phyloP scores from a whole-genome alignment of 129 eudicot genomes.

The Rutidosis leptorrhynchoides region DNA sequence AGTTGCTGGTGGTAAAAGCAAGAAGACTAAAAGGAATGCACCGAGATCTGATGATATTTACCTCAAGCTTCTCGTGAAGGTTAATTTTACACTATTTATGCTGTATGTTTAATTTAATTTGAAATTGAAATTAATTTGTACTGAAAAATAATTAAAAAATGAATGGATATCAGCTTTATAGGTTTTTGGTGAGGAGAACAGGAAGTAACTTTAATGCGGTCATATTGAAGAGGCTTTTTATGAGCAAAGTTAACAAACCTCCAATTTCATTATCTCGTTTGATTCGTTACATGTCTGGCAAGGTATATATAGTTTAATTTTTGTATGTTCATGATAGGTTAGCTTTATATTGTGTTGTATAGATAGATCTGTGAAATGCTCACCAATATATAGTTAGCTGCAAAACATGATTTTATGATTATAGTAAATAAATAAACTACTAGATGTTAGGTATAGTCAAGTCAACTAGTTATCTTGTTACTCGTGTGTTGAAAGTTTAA shows the following conservation, averaged over 20 bases:
- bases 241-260: slow-evolving; percentile 59
- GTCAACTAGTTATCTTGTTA: no score
- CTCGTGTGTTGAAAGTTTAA: no score
- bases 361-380: no score
- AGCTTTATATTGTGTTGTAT: no score
- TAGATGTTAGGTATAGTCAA: no score
- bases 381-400: no score
- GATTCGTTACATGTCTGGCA: slow-evolving; percentile 47
- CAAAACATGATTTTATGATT: no score
- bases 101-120: not conserved
- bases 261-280: slow-evolving; percentile 50
- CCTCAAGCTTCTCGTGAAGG: slow-evolving; percentile 87
- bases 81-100: not conserved
- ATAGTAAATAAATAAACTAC: no score
- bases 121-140: no score
- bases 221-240: slow-evolving; percentile 49
- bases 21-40: slow-evolving; percentile 74
- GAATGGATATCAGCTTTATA: slow-evolving; percentile 38
- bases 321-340: not conserved
- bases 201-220: slow-evolving; percentile 58
- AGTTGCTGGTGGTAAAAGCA: slow-evolving; percentile 77
- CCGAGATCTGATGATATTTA: slow-evolving; percentile 77
- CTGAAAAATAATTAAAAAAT: no score
- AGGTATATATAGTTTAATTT: slow-evolving; percentile 23
- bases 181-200: slow-evolving; percentile 58